phyloP scores from a whole-genome alignment of 2,329 filamentous ascomycete genomes.

The Xenoacremonium recifei region DNA sequence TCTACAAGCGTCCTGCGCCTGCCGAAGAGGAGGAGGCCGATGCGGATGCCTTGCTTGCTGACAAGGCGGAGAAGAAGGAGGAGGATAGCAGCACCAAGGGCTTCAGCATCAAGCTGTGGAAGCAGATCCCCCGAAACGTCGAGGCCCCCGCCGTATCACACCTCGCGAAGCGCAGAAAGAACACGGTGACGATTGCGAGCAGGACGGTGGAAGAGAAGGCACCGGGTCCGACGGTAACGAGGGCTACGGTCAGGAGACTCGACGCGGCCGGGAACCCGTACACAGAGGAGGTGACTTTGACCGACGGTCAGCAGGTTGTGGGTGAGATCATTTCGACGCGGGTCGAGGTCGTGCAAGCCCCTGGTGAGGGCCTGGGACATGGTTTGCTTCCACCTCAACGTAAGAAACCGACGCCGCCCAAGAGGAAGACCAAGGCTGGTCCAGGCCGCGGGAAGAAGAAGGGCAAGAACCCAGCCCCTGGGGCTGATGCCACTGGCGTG shows the following conservation, averaged over 20 bases:
- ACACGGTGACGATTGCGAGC: conserved; percentile 56
- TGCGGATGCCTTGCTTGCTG: conserved; percentile 40
- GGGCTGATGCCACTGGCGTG: conserved; percentile 35
- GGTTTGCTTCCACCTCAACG: conserved; percentile 51
- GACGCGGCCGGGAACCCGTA: conserved; percentile 80
- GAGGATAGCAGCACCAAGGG: conserved; percentile 56
- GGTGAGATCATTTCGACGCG: conserved; percentile 73
- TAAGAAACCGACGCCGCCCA: conserved; percentile 71
- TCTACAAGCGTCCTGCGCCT: conserved; percentile 70
- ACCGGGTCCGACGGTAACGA: conserved; percentile 61
- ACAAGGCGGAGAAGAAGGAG: conserved; percentile 61
- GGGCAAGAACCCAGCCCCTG: conserved; percentile 56
- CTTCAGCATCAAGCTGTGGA: conserved; percentile 59
- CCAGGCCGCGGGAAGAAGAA: conserved; percentile 78
- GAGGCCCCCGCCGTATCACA: conserved; percentile 53
- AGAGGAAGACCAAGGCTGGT: conserved; percentile 74
- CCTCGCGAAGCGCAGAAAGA: conserved; percentile 61
- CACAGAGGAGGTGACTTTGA: conserved; percentile 79
- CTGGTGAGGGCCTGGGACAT: conserved; percentile 44
- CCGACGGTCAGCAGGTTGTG: conserved; percentile 75
- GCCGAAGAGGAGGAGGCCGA: conserved; percentile 59
- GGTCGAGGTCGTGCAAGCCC: conserved; percentile 49
- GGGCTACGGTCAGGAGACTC: conserved; percentile 75
- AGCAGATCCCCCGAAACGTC: conserved; percentile 58
- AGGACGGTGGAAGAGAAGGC: conserved; percentile 45